Conservation (phyloP, 164 flowering plant genomes). For the Cinnamomum micranthum region DNA sequence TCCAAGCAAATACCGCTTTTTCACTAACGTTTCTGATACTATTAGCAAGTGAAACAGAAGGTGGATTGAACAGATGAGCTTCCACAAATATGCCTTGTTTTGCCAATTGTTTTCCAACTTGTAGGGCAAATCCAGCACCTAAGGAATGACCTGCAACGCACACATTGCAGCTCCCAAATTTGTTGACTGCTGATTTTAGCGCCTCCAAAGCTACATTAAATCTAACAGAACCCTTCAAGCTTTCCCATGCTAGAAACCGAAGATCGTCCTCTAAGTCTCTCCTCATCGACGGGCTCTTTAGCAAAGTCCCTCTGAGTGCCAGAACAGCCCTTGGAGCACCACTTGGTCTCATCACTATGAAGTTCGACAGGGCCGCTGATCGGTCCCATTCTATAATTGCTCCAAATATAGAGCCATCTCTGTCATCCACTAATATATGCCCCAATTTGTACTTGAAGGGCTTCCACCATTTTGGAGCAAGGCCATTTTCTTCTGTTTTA, state of each 20-base stretch:
- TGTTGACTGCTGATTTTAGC: constrained; percentile 30
- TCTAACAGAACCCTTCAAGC: constrained; percentile 80
- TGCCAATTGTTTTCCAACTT: constrained; percentile 82
- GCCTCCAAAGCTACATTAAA: constrained; percentile 60
- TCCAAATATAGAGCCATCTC: constrained; percentile 89
- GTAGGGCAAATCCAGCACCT: constrained; percentile 97
- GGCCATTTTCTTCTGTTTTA: constrained; percentile 50
- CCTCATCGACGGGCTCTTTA: constrained; percentile 73
- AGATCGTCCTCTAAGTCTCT: constrained; percentile 91
- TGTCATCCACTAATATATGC: constrained; percentile 58
- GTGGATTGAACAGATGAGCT: constrained; percentile 93
- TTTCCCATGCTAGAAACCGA: constrained; percentile 93
- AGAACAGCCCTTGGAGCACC: constrained; percentile 92
- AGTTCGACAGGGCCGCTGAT: constrained; percentile 69
- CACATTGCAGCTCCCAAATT: constrained; percentile 70
- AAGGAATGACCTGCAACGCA: constrained; percentile 88
- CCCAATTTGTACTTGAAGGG: constrained; percentile 82
- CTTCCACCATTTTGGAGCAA: constrained; percentile 96
- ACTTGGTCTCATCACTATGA: constrained; percentile 69
- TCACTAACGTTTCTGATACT: constrained; percentile 70
- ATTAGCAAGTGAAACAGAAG: constrained; percentile 85
- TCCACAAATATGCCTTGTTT: constrained; percentile 79
- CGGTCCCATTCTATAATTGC: constrained; percentile 94
- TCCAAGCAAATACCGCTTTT: constrained; percentile 70
- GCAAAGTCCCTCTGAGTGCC: constrained; percentile 81